A percentile compares a stretch with the other conserved stretches of the same genome.
Evolutionary conservation across 108 stramenopile genomes (phyloP).

Genomic region (Cyclotella kingstonii): DNA sequence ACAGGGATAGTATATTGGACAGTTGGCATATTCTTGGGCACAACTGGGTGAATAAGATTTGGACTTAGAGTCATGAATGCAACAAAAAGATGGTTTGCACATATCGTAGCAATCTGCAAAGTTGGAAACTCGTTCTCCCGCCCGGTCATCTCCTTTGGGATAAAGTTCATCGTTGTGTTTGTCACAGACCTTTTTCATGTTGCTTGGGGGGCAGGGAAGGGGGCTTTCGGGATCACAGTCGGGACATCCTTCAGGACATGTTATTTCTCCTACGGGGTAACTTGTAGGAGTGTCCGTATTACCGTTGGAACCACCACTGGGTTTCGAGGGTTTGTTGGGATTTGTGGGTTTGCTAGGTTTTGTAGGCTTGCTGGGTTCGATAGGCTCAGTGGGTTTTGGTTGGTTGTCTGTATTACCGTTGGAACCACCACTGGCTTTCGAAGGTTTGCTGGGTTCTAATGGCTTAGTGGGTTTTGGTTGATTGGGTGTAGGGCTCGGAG

Average conservation of each 20-base stretch:
- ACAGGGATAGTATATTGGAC: slow-evolving; percentile 50
- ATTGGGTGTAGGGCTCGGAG: no score
- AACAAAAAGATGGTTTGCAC: slow-evolving; percentile 62
- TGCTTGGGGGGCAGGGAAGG: slow-evolving; percentile 32
- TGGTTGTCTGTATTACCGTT: no score
- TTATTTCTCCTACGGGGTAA: neutral
- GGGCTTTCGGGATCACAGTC: slow-evolving; percentile 44
- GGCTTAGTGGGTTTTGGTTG: no score
- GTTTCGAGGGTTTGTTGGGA: no score
- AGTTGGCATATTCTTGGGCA: slow-evolving; percentile 44
- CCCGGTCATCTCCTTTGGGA: slow-evolving; percentile 12
- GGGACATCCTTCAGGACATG: slow-evolving; percentile 34
- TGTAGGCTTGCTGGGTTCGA: no score
- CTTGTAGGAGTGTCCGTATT: no score
- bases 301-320: no score
- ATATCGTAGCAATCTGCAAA: slow-evolving; percentile 51
- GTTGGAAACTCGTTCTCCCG: slow-evolving; percentile 24
- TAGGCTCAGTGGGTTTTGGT: no score
- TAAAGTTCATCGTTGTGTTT: slow-evolving; percentile 33
- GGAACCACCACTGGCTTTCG: no score
- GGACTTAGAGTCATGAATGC: slow-evolving; percentile 48
- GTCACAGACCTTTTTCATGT: slow-evolving; percentile 44
- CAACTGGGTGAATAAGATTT: slow-evolving; percentile 33
- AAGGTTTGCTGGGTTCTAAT: no score
- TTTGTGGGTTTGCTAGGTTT: no score